Base-by-base conservation (phyloP, 2,329 filamentous ascomycete genomes). In the Exophiala bonariae region DNA sequence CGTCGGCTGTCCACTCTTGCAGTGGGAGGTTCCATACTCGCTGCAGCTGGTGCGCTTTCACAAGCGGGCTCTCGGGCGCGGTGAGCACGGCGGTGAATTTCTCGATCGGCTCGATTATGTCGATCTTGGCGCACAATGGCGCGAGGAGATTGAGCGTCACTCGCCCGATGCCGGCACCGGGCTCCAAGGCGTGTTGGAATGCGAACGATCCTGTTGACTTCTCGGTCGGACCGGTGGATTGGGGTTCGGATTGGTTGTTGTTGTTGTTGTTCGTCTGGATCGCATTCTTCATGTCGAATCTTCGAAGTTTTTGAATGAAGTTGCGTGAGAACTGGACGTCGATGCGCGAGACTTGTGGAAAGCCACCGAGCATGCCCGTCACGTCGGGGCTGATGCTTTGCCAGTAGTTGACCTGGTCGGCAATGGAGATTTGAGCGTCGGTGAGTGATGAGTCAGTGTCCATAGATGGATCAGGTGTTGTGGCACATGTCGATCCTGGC, bases 361-460 rank as follows among this genome's bases (percentile, higher is more conserved):
- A 91, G 48, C 78, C 87, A 52, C 89, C 90, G 1, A 95, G 83
- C 85, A 93, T 91, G 61, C 89, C 88, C 59, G 86, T 78, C 54
- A 80, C 76, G 50, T 78, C 64, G 13, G 66, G 51, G 7, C 64
- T 58, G 43, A 66, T 62, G 10, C 55, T 55, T 17, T 59, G 62
- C 70, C 69, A 73, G 57, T 72, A 72, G 20, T 54, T 56, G 30
- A 71, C 57, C 10, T 68, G 64, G 19, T 61, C 61, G 13, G 64
- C 58, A 42, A 63, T 61, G 33, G 68, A 57, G 49, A 72, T 70
- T n/a, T 52, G 59, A 16, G 59, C n/a, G n/a, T n/a, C n/a, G n/a
- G n/a, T n/a, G n/a, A n/a, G n/a, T n/a, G n/a, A n/a, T n/a, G n/a
- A n/a, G n/a, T n/a, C n/a, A n/a, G n/a, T n/a, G n/a, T n/a, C n/a